Base-by-base conservation (phyloP, 257 asterid species). In the Solanum peruvianum region DNA sequence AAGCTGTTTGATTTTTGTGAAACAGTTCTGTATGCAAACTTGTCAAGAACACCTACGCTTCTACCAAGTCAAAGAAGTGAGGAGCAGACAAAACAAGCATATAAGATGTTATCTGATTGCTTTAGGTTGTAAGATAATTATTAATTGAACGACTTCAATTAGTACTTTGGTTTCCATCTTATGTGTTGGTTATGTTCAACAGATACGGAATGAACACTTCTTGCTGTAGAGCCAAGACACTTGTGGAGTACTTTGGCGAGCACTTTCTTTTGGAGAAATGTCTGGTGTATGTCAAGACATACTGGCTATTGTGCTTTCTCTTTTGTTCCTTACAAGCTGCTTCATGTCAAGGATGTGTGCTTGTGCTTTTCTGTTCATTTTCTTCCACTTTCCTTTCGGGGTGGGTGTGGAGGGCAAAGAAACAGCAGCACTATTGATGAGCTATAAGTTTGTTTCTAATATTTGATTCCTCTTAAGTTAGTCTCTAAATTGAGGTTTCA, bases 231-330 rank as follows among this genome's bases (percentile, higher is more conserved):
- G 95, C 94, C 88, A 93, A 93, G 91, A 87, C 90, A 87, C 94
- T 95, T 80, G 98, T 95, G 62, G 94, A 95, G 85, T 95, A 95
- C 92, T 95, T 95, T 72, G 97, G 97, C 71, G 97, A 95, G 92
- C 92, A 93, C 90, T 95, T 95, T 86, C 83, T 87, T 86, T 90
- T 88, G 86, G 91, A 92, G 86, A 91, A 88, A 87, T 95, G 98
- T 88, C 90, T 85, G 76, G 86, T 93, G 98, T 95, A 95, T 67
- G 97, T 87, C 88, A 69, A 66, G 29, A 85, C 87, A 86, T 78
- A 76, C 44, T 85, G 82, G 18, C 73, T 52, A 20, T 56, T 58
- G 21, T 77, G 66, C 49, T 73, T 11, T 84, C 20, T 29, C 13
- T 4, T 31, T 47, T 87, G 64, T 76, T 86, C 77, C 29, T 41